Base-by-base conservation (phyloP, 2,329 filamentous ascomycete genomes). In the Cercospora beticola region DNA sequence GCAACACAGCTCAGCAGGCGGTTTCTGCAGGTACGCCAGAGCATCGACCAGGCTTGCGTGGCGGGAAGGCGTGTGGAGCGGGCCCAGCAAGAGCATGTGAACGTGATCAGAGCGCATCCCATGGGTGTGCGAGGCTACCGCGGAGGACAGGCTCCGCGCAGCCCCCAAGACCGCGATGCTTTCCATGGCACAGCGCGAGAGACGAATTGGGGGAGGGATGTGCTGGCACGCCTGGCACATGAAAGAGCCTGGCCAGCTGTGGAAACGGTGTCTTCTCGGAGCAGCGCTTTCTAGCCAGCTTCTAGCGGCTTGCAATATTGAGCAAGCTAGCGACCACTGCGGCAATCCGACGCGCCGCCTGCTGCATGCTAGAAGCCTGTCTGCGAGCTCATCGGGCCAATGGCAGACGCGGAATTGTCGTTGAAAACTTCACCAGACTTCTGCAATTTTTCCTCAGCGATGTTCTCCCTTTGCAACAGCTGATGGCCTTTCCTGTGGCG, bases 21-120 rank as follows among this genome's bases (percentile, higher is more conserved):
- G 36, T 10, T 21, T 59, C 59, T 62, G 59, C 59, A 62, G 59
- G 59, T 43, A 62, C 59, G 36, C 18, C 12, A 26, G 59, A 52
- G 60, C 58, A 61, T 43, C 58, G 58, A 43, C 60, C 60, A 31
- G 60, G 36, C 36, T 62, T 62, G 60, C 60, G 60, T 43, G 60
- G 46, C 62, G 36, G 30, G 26, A 16, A 30, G 36, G 33, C 40
- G n/a, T n/a, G 33, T 28, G 49, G 49, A 21, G 46, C 6, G 33
- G 14, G 33, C 12, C 33, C 56, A 9, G 6, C 26, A 18, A 12
- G 14, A 30, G 60, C 60, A 63, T 30, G 40, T 54, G 62, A 52
- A 64, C 40, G 49, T 64, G 62, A 64, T 26, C 46, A 26, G 40
- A 62, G 59, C 4, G 5, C 9, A 58, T 58, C 5, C 12, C 18